These are phyloP conservation scores for Malassezia equina DNA, from an alignment of 1,284 basidiomycete genomes.

Conservation along the genomic window DNA sequence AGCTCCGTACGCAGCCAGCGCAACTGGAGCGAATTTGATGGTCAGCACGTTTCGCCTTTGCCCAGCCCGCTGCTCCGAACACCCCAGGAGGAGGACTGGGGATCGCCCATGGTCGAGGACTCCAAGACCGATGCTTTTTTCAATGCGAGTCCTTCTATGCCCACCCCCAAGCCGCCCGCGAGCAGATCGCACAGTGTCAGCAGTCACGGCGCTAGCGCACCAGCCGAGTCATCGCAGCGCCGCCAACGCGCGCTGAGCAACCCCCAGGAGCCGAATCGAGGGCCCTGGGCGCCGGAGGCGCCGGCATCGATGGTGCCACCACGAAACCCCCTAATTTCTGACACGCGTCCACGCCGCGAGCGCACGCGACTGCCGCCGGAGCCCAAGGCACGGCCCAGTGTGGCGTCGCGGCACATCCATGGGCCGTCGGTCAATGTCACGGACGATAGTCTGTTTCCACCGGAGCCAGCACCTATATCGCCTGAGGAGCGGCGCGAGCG, in stretches of 20 bases:
- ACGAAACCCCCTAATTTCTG: not conserved
- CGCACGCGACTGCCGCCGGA: not conserved
- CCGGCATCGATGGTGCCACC: not conserved
- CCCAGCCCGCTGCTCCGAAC: slow-evolving; percentile 29
- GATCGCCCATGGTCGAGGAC: not conserved
- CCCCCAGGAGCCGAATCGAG: not conserved
- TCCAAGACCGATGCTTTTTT: slow-evolving; percentile 38
- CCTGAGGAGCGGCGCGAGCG: not conserved
- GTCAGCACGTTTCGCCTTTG: slow-evolving; percentile 37
- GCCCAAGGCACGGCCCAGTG: not conserved
- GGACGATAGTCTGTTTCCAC: slow-evolving; percentile 20
- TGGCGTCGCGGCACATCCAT: slow-evolving; percentile 18
- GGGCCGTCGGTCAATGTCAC: slow-evolving; percentile 26
- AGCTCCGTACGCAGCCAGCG: slow-evolving; percentile 35
- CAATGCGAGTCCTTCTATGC: slow-evolving; percentile 11
- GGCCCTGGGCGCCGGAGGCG: not conserved
- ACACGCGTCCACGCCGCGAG: not conserved
- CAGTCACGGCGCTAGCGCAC: not conserved
- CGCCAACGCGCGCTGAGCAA: slow-evolving; percentile 16
- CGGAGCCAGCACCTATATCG: not conserved
- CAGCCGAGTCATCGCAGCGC: not conserved
- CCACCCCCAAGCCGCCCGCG: slow-evolving; percentile 12
- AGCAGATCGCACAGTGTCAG: slow-evolving; percentile 10
- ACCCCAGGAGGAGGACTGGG: not conserved
- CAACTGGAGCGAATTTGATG: slow-evolving; percentile 42